Evolutionary conservation across 1,284 basidiomycete genomes (phyloP).

Genomic region (Xerocomus nothofagi): DNA sequence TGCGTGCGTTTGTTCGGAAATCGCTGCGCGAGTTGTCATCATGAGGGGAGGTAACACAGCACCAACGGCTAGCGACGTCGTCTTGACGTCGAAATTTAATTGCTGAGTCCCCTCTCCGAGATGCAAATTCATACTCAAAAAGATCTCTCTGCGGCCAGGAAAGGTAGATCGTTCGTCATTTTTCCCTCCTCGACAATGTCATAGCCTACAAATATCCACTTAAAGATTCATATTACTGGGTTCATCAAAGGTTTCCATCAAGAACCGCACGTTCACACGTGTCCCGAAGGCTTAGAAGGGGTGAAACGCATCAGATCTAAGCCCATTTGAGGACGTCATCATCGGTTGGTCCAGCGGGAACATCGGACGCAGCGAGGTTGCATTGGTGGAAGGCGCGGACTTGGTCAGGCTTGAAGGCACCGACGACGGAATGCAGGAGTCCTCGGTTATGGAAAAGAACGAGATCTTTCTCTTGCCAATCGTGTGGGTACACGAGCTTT

Average conservation of each 20-base stretch:
- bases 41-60: no score
- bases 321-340: conserved; percentile 48
- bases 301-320: conserved; percentile 22
- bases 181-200: not conserved
- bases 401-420: conserved; percentile 62
- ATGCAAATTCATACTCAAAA: conserved; percentile 25
- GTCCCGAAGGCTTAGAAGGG: conserved; percentile 2
- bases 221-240: not conserved
- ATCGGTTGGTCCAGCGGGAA: conserved; percentile 50
- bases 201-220: conserved; percentile 13
- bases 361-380: conserved; percentile 63
- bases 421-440: conserved; percentile 68
- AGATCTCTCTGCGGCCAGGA: conserved; percentile 2
- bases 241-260: conserved; percentile 8
- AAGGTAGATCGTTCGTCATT: conserved; percentile 8
- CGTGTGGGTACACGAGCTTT: conserved; percentile 58
- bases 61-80: no score
- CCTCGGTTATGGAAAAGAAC: conserved; percentile 74
- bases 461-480: conserved; percentile 62
- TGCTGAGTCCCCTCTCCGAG: not conserved
- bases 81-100: no score
- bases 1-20: conserved; percentile 10
- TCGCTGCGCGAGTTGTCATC: conserved; percentile 2
- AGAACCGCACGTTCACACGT: conserved; percentile 8
- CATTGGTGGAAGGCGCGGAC: conserved; percentile 67